phyloP scores from a whole-genome alignment of 495 filamentous ascomycete species.

The Penicillium paxilli region DNA sequence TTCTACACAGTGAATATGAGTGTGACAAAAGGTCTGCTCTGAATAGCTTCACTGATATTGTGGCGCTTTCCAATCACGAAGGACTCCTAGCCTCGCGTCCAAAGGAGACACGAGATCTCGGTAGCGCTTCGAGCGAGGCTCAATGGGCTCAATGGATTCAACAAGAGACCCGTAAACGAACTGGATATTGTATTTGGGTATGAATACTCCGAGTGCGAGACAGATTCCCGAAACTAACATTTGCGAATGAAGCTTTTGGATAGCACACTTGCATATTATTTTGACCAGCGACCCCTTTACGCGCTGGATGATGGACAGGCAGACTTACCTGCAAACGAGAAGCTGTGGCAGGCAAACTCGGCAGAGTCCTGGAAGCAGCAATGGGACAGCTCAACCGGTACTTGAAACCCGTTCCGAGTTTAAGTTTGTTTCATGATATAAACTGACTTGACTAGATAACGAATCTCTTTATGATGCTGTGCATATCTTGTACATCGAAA shows the following conservation, averaged over 20 bases:
- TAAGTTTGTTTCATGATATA: not conserved
- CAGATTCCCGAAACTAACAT: not conserved
- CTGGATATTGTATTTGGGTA: constrained; percentile 50
- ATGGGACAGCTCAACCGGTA: constrained; percentile 29
- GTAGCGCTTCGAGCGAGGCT: constrained; percentile 15
- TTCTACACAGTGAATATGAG: constrained; percentile 37
- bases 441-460: constrained; percentile 21
- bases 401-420: not conserved
- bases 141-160: constrained; percentile 30
- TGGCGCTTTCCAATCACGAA: constrained; percentile 27
- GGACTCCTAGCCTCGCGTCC: constrained; percentile 18
- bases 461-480: constrained; percentile 46
- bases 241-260: constrained; percentile 39
- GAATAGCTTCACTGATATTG: constrained; percentile 33
- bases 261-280: constrained; percentile 45
- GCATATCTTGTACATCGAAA: constrained; percentile 52
- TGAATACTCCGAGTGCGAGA: not conserved
- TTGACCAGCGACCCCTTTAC: constrained; percentile 36
- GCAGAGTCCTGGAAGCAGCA: constrained; percentile 39
- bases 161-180: constrained; percentile 39
- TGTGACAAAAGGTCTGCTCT: constrained; percentile 26
- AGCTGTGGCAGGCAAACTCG: constrained; percentile 43
- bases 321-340: constrained; percentile 46
- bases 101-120: not conserved
- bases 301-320: constrained; percentile 44